Base-by-base conservation (phyloP, 2,329 filamentous ascomycete species). In the Cladosporium sp. region DNA sequence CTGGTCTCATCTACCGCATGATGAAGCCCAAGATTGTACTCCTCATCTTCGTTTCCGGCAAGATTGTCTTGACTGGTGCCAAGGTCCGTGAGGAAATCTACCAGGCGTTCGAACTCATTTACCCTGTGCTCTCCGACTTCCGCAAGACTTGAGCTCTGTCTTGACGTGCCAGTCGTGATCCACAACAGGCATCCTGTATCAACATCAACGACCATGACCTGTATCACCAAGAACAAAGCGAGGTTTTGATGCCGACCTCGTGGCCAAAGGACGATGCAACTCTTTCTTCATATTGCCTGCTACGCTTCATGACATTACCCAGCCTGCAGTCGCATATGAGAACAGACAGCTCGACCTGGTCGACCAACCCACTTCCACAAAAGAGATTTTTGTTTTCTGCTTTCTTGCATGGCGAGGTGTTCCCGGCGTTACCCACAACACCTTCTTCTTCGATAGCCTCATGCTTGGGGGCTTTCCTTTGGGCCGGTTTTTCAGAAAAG, bases 1-100 rank as follows among this genome's bases (percentile, higher is more conserved):
- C 95, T 76, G 95, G 95, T 88, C 89, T 99, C 62, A 99, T 99
- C 82, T 99, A 99, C 83, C 93, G 95, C 79, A 99, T 99, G 95
- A 97, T 98, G 85, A 98, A 98, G 85, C 95, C 95, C 23, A 98
- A 98, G 88, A 97, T 98, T 59, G 94, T 98, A 63, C 88, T 98
- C 29, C 84, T 98, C 77, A 97, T 99, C 80, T 98, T 98, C 83
- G 94, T 98, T 75, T 95, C 91, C 75, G 95, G 94, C 76, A 98
- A 98, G 86, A 98, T 98, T 69, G 95, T 98, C 75, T 86, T 98
- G 77, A 98, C 95, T 50, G 95, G 95, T 76, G 95, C 95, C 72
- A 98, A 99, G 79, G 93, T 98, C 70, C 91, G 95, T 73, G 95
- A 99, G 81, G 95, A 98, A 83, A 98, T 99, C 72, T 96, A 97